Evolutionary conservation across 495 filamentous ascomycete genomes (phyloP), one percentile per base, ranked within the genome.

Genomic region (Aspergillus bertholletiae): DNA sequence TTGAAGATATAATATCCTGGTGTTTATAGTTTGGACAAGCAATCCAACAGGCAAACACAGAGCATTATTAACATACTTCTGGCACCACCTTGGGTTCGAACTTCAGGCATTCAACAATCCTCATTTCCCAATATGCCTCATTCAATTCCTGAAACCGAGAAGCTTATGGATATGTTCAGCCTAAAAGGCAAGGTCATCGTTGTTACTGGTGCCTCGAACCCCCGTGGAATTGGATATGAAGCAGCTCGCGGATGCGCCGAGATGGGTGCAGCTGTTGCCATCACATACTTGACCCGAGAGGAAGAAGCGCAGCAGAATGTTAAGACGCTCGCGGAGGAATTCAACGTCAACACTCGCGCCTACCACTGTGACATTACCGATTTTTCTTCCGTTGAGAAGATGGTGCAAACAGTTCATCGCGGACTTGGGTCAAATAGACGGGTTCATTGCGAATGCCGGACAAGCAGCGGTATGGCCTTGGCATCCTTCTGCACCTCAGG

Each of bases 371-470:
- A 72, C 49, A 64, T 79, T 28, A 59, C 65, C 44, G 57, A 69
- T 58, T 79, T 70, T 60, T 58, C 63, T 47, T 60, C 24, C 12
- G 15, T 20, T n/a, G 21, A n/a, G 27, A 8, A 20, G 2, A 11
- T 22, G 17, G 20, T 46, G 21, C 44, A 46, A 26, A 8, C 44
- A 6, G 46, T 27, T 3, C n/a, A 32, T 85, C 0, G 82, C 86
- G 58, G 82, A 87, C 28, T 58, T 58, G n/a, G 46, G 46, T 2
- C 37, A 53, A n/a, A 53, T 65, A 37, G 55, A 86, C 80, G 7
- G 78, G 66, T 35, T 88, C 59, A 79, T 84, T 20, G 83, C 84
- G 56, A 88, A 88, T 58, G 82, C 84, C 18, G 87, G 87, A 17
- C 82, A 88, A 27, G 72, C 80, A 7, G 85, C 61, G 26, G n/a